Percentiles rank a stretch among this genome's conserved stretches.
These are phyloP conservation scores for Botrytis medusae DNA, from an alignment of 2,329 filamentous ascomycete genomes.

Conservation along the genomic window DNA sequence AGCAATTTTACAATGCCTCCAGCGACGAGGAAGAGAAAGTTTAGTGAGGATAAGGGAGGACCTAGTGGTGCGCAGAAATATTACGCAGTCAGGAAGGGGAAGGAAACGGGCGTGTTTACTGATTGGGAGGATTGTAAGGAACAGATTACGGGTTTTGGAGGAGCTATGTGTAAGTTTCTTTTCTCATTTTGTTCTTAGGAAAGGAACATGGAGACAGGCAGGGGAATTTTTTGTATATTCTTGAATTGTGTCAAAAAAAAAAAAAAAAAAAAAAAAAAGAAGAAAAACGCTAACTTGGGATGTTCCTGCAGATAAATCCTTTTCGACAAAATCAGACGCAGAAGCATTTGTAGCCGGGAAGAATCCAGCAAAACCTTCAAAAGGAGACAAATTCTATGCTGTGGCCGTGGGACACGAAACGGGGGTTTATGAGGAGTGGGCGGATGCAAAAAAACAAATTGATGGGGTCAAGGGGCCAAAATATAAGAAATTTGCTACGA, in stretches of 20 bases:
- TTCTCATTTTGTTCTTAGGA: not conserved
- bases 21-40: slow-evolving; percentile 36
- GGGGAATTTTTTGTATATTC: slow-evolving; percentile 2
- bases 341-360: slow-evolving; percentile 70
- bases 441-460: slow-evolving; percentile 70
- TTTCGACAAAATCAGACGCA: slow-evolving; percentile 71
- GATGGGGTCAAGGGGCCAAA: slow-evolving; percentile 68
- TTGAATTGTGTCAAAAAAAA: slow-evolving; percentile 4
- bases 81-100: slow-evolving; percentile 61
- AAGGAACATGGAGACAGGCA: not conserved
- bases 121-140: slow-evolving; percentile 61
- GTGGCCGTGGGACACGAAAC: slow-evolving; percentile 59
- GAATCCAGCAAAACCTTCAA: slow-evolving; percentile 37
- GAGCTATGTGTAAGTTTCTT: slow-evolving; percentile 63
- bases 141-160: slow-evolving; percentile 60
- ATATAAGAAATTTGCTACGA: slow-evolving; percentile 67
- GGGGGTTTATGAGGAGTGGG: slow-evolving; percentile 65
- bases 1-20: slow-evolving; percentile 23
- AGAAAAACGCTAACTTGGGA: not conserved
- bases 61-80: slow-evolving; percentile 40
- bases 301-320: slow-evolving; percentile 69
- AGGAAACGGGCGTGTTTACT: slow-evolving; percentile 59
- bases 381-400: slow-evolving; percentile 54
- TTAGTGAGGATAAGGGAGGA: slow-evolving; percentile 23
- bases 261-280: not conserved